A percentile compares a stretch with the other conserved stretches of the same genome.
phyloP scores from a whole-genome alignment of 2,329 filamentous ascomycete species.

The Penicillium sp. region DNA sequence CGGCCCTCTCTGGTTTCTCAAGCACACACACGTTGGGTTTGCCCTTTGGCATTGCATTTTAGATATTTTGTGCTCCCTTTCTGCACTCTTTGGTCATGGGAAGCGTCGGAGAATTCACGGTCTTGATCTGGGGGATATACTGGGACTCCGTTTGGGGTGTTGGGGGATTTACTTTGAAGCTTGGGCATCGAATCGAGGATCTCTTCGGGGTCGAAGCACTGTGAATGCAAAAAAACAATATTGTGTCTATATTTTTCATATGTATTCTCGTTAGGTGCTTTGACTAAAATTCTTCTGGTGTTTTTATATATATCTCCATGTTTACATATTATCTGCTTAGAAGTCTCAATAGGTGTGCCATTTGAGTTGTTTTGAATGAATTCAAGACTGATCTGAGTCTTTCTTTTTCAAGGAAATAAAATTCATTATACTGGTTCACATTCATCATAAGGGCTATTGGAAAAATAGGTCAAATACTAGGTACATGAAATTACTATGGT shows the following conservation, averaged over 20 bases:
- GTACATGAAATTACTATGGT: slow-evolving; percentile 6
- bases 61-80: slow-evolving; percentile 31
- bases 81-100: slow-evolving; percentile 37
- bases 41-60: slow-evolving; percentile 29
- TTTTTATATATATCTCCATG: not conserved
- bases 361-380: not conserved
- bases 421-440: not conserved
- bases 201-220: slow-evolving; percentile 28
- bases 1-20: slow-evolving; percentile 8
- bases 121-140: slow-evolving; percentile 41
- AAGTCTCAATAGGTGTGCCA: not conserved
- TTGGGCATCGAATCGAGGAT: slow-evolving; percentile 26
- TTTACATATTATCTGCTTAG: not conserved
- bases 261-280: not conserved
- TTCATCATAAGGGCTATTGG: too few species aligned
- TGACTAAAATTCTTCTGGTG: not conserved
- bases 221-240: slow-evolving; percentile 33
- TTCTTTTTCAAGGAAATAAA: not conserved
- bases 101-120: slow-evolving; percentile 41
- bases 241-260: slow-evolving; percentile 32
- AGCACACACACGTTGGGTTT: slow-evolving; percentile 22
- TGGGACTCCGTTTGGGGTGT: slow-evolving; percentile 41
- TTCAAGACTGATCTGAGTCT: not conserved
- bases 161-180: slow-evolving; percentile 41
- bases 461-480: not conserved